phyloP scores from a whole-genome alignment of 176 grass and related monocot species.

The Aegilops longissima region DNA sequence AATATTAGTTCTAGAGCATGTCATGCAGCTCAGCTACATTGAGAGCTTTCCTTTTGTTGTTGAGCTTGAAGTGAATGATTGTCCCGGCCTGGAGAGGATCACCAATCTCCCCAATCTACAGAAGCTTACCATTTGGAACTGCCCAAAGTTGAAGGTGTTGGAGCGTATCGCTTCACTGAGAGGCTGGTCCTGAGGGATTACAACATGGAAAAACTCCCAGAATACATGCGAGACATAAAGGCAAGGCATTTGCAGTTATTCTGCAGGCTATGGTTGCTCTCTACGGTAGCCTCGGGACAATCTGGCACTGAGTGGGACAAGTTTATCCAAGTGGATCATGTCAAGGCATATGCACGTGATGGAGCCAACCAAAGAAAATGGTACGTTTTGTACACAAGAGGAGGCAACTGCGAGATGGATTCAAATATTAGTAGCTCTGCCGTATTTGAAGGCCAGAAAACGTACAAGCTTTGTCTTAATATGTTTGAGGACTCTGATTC shows the following conservation, averaged over 20 bases:
- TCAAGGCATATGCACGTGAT: background rate
- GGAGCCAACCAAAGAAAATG: background rate
- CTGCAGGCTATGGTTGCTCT: background rate
- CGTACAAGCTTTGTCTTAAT: no score
- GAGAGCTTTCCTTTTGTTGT: background rate
- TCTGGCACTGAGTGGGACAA: background rate
- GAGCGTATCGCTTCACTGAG: background rate
- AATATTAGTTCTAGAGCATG: rapidly evolving
- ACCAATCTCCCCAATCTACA: background rate
- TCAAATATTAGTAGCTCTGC: background rate
- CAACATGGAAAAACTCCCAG: background rate
- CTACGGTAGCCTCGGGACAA: background rate
- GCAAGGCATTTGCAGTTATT: background rate
- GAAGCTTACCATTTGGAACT: background rate
- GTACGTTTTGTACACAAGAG: background rate
- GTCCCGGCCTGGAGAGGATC: background rate
- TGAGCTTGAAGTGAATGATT: background rate
- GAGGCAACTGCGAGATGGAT: background rate
- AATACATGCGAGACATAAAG: background rate
- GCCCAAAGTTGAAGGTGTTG: background rate
- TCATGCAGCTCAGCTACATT: background rate
- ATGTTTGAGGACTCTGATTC: no score
- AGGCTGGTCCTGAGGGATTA: background rate
- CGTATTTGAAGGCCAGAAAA: background rate
- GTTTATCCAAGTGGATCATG: background rate